Percentiles rank a stretch among this genome's conserved stretches.
These are phyloP conservation scores for Agaricus subrufescens DNA, from an alignment of 768 basidiomycete species.

Conservation along the genomic window DNA sequence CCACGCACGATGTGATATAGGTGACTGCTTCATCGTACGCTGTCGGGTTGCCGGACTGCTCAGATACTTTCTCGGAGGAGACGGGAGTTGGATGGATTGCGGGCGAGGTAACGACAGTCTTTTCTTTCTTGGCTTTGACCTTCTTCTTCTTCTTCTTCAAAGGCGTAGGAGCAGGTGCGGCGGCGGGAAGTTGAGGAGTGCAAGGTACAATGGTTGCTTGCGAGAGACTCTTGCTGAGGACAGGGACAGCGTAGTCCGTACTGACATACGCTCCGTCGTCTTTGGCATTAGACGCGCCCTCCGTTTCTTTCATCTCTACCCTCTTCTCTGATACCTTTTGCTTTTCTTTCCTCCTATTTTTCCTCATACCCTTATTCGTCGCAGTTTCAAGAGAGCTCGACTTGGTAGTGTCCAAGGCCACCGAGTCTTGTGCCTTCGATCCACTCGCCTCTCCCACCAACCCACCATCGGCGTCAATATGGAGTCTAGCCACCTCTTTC, in stretches of 20 bases:
- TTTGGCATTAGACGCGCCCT: neutral
- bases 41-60: slow-evolving; percentile 21
- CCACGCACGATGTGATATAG: slow-evolving; percentile 59
- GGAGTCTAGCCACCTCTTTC: neutral
- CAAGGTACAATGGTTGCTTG: slow-evolving; percentile 7
- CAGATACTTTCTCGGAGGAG: slow-evolving; percentile 23
- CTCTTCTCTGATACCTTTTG: slow-evolving; percentile 13
- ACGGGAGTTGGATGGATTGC: slow-evolving; percentile 47
- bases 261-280: neutral
- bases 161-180: neutral
- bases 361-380: neutral
- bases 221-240: slow-evolving; percentile 4
- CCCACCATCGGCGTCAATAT: neutral
- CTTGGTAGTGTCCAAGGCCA: neutral
- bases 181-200: neutral
- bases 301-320: neutral
- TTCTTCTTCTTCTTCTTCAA: slow-evolving; percentile 13
- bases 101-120: slow-evolving; percentile 12
- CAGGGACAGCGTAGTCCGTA: slow-evolving; percentile 2
- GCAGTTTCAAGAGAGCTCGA: neutral
- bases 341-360: slow-evolving; percentile 12
- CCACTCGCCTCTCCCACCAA: neutral
- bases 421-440: neutral
- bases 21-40: slow-evolving; percentile 55
- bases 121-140: slow-evolving; percentile 12